Base-by-base conservation (phyloP, 257 asterid genomes). In the Plantago elongata region DNA sequence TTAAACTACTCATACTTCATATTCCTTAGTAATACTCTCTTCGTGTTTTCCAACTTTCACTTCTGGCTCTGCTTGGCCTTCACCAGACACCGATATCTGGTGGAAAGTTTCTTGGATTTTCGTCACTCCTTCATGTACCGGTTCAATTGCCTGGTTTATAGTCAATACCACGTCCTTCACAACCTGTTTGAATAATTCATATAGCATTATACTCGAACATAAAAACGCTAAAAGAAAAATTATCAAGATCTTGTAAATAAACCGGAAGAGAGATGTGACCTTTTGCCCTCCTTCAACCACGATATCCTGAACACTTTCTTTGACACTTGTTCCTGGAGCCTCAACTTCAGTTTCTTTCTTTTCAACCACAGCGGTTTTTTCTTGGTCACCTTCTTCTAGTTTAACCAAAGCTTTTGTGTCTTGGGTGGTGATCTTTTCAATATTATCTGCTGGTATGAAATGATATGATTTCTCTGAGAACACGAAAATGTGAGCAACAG, bases 211-310 rank as follows among this genome's bases (percentile, higher is more conserved):
- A 12, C 34, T 44, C 11, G 14, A 34, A n/a, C 11, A 18, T 9
- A 17, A 11, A 11, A 13, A 15, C 12, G 44, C 16, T n/a, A 22
- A 13, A 2, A 11, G 38, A 40, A 22, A 16, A 27, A 57, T 50
- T 9, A 4, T 27, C 18, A 27, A 38, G 13, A 9, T 16, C 2
- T 44, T 42, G n/a, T 6, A 10, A 46, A n/a, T 22, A 51, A 5
- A 16, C 14, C 9, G 46, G 61, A 17, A 56, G 11, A 9, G 22
- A 61, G 46, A 37, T 11, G 45, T 38, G 52, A 87, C 99, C 85
- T 89, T 80, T 12, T 86, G 97, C 54, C 97, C 97, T 61, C 99
- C 99, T 83, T 80, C 96, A 40, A 92, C 84, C 5, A 92, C 95
- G 37, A 92, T 86, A 74, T 92, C 99, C 61, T 89, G 96, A 46